Conservation (phyloP, 163 green algal genomes). For the Prototheca stagnorum region DNA sequence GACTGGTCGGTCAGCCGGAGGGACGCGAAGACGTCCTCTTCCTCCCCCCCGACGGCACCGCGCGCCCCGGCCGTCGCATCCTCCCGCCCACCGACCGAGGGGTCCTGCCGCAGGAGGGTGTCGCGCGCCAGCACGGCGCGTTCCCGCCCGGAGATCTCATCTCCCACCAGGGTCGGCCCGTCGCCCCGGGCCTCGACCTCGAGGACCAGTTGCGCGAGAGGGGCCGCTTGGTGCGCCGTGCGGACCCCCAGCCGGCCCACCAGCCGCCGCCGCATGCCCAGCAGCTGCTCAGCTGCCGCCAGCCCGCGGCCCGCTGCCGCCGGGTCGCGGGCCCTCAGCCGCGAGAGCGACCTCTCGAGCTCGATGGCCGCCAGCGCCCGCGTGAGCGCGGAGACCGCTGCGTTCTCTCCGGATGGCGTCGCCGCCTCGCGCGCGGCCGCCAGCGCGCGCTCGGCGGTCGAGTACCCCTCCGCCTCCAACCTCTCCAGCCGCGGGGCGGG, state of each 20-base stretch:
- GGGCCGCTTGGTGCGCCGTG: conserved; percentile 72
- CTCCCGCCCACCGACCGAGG: conserved; percentile 36
- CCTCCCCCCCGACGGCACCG: background rate
- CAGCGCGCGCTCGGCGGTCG: background rate
- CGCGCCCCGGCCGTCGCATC: conserved; percentile 10
- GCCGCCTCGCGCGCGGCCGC: conserved; percentile 3
- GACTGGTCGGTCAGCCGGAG: too few relatives aligned
- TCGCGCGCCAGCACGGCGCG: conserved; percentile 13
- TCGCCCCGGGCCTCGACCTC: background rate
- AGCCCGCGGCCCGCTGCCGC: conserved; percentile 11
- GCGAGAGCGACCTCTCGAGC: conserved; percentile 44
- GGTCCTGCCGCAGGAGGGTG: background rate
- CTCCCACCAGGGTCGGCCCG: too few relatives aligned
- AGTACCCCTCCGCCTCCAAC: conserved; percentile 4
- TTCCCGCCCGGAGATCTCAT: conserved; percentile 3
- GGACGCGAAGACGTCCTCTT: background rate
- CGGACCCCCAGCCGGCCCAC: conserved; percentile 61
- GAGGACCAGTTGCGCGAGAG: conserved; percentile 68
- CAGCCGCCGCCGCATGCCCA: conserved; percentile 42
- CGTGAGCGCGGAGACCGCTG: too few relatives aligned
- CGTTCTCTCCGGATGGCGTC: too few relatives aligned
- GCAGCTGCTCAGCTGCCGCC: conserved; percentile 21
- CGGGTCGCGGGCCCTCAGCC: conserved; percentile 37
- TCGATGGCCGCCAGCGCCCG: conserved; percentile 1
- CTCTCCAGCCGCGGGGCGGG: conserved; percentile 30